Evolutionary conservation across 495 filamentous ascomycete genomes (phyloP), one percentile per base, ranked within the genome.

Genomic region (Trichocladium uniseriatum): DNA sequence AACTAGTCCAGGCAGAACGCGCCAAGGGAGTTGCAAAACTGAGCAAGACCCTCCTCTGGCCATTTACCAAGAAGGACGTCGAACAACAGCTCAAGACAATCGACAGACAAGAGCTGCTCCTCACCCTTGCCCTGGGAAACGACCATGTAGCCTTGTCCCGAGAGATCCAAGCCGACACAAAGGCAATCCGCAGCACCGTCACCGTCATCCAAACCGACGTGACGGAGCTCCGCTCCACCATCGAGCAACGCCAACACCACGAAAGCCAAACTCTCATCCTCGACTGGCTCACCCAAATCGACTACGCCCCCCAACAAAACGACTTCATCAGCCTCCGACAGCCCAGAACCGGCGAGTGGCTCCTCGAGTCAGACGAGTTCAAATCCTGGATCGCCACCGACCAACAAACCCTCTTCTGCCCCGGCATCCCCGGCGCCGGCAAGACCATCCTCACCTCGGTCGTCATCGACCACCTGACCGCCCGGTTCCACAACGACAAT

Each of bases 341-440:
- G 16, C 29, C 60, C 35, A 66, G 62, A 2, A 72, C 73, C 6
- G 67, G 73, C 0, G 35, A 60, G 44, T 78, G 70, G 74, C 52
- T 79, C n/a, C 49, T 77, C 3, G 45, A 70, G 1, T 64, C 62
- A 5, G 8, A 32, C 0, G 48, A 66, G 8, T 77, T 69, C 42
- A 41, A 52, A 11, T 11, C 19, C 0, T 76, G 72, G 71, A 2
- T 63, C 0, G 32, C 45, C 0, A 41, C 18, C 0, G 32, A 48
- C 32, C 46, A 56, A 1, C 45, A 64, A 35, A 72, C 54, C 0
- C 51, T 76, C 1, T 75, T 69, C 48, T 79, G 69, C 48, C 61
- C 64, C 1, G 75, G 74, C 0, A 69, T 72, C n/a, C 60, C 56
- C 9, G 64, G 64, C 1, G 51, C 58, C 11, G 64, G 66, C 29